Percentiles rank a stretch among this genome's conserved stretches.
phyloP scores from a whole-genome alignment of 352 stramenopile species.

The Globisporangium paroecandrum region DNA sequence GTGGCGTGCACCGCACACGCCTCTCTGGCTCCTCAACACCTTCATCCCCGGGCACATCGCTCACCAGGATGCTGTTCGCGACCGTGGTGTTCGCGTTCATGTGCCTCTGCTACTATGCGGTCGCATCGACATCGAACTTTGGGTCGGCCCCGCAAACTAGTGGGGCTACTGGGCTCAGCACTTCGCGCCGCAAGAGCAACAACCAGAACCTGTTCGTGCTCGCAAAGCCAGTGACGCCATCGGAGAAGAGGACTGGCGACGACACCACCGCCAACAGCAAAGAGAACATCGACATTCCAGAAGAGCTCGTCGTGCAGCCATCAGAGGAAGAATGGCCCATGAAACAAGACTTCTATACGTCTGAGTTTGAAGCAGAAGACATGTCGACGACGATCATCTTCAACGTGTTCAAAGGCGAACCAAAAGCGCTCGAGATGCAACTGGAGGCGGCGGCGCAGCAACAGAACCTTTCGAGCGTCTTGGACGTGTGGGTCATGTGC shows the following conservation, averaged over 20 bases:
- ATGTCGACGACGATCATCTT: slow-evolving; percentile 75
- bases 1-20: not conserved
- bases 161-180: not conserved
- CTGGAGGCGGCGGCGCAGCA: slow-evolving; percentile 33
- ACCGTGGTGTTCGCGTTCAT: slow-evolving; percentile 5
- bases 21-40: not conserved
- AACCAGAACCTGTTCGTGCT: slow-evolving; percentile 13
- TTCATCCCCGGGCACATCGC: not conserved
- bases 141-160: not conserved
- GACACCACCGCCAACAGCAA: not conserved
- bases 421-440: slow-evolving; percentile 41
- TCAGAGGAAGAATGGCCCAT: slow-evolving; percentile 28
- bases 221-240: not conserved
- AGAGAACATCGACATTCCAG: not conserved
- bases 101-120: slow-evolving; percentile 16
- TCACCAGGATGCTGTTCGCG: slow-evolving; percentile 12
- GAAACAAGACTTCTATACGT: slow-evolving; percentile 47
- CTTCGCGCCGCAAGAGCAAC: not conserved
- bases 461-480: slow-evolving; percentile 27
- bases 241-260: not conserved
- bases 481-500: slow-evolving; percentile 63
- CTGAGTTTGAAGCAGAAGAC: slow-evolving; percentile 22
- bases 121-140: not conserved
- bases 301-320: not conserved
- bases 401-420: slow-evolving; percentile 59